Base-by-base conservation (phyloP, 2,329 filamentous ascomycete genomes). In the Gnomoniopsis smithogilvyi region DNA sequence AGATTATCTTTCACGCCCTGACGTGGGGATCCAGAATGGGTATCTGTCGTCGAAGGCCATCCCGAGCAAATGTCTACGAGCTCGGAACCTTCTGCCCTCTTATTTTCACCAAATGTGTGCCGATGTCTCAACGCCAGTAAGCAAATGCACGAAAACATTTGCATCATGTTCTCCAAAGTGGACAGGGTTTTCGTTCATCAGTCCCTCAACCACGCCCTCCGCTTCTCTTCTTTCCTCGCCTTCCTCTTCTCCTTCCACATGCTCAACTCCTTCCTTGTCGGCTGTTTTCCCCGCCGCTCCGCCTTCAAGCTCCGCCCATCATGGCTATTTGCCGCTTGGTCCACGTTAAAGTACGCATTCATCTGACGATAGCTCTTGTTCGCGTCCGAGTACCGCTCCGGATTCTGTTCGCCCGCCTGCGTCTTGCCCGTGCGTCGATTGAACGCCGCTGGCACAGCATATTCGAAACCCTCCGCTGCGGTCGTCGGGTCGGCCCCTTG, bases 321-420 rank as follows among this genome's bases (percentile, higher is more conserved):
- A 69, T 99, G 93, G 59, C 85, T 85, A 70, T 96, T 97, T 4
- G 93, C 94, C 3, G 92, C 93, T 4, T 92, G 91, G 72, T 98
- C 93, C 47, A 97, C 93, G 70, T 99, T 94, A 72, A 98, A 99
- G 75, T 89, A 98, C 45, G 92, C 91, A 69, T 91, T 90, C 89
- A 98, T 90, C 76, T 98, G 95, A 48, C 95, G 82, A 54, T 80
- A 82, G 61, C 89, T 89, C 80, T 96, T 97, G 69, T 91, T 90
- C 70, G 96, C 92, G 68, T 96, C 92, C 66, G 86, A 89, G 77
- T 93, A 89, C 54, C 87, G 84, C 55, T 95, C 91, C 1, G 91
- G 85, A 3, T 83, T 87, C 63, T 87, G 78, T 12, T 85, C 82
- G 2, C 78, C 78, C 19, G 80, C 76, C 75, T 97, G 93, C 77